Conservation (phyloP, 2,329 filamentous ascomycete species). For the Venturia aucupariae region DNA sequence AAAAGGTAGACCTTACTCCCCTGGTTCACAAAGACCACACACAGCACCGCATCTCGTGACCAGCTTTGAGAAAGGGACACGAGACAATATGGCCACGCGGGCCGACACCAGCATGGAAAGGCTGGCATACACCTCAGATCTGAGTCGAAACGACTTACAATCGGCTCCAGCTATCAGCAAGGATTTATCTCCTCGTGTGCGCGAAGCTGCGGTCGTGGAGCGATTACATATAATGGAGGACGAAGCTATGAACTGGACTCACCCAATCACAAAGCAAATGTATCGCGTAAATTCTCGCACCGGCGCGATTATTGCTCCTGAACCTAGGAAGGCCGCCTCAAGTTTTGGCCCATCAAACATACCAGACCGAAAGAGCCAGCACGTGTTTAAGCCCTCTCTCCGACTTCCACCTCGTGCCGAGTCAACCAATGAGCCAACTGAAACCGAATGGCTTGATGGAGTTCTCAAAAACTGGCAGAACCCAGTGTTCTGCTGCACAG, state of each 20-base stretch:
- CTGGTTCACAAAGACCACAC: not conserved
- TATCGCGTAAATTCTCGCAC: slow-evolving; percentile 48
- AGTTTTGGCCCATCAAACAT: not conserved
- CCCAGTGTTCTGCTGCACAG: slow-evolving; percentile 55
- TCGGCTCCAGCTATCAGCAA: no score
- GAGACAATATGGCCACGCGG: not conserved
- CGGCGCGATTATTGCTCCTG: slow-evolving; percentile 32
- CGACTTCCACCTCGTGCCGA: slow-evolving; percentile 22
- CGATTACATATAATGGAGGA: slow-evolving; percentile 18
- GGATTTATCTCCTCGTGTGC: no score
- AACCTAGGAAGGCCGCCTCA: slow-evolving; percentile 16
- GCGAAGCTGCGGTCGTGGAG: not conserved
- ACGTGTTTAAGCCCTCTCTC: slow-evolving; percentile 1
- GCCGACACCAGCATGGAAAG: not conserved
- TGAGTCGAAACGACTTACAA: not conserved
- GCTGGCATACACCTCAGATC: not conserved
- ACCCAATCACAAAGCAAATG: slow-evolving; percentile 48
- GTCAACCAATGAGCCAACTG: not conserved
- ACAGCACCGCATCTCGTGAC: not conserved
- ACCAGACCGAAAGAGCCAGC: slow-evolving; percentile 13
- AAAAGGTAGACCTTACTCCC: slow-evolving; percentile 2
- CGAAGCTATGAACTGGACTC: slow-evolving; percentile 46
- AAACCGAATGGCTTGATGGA: slow-evolving; percentile 48
- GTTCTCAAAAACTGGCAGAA: slow-evolving; percentile 63
- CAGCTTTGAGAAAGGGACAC: not conserved